Evolutionary conservation across 2,329 filamentous ascomycete species (phyloP), one percentile per base, ranked within the genome.

Genomic region (Nigrospora oryzae): DNA sequence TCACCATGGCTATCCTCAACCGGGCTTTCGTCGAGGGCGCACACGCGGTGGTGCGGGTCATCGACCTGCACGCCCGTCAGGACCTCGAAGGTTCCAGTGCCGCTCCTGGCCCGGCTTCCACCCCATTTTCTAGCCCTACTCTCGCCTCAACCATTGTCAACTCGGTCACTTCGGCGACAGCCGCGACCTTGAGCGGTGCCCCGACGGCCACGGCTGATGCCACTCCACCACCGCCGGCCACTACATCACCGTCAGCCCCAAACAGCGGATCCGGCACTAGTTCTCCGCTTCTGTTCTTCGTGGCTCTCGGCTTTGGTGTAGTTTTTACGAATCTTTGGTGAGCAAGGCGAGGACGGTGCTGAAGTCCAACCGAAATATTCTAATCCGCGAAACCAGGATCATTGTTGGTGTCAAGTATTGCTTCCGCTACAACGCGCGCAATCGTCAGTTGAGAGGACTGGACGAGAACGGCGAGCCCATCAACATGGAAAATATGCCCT

Each of bases 351-450:
- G 43, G 23, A 11, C 5, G 5, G 28, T 39, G 10, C 36, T 36
- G n/a, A 23, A 33, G 5, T 23, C 23, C 4, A 15, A 7, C 37
- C 17, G 13, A 38, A 19, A 37, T 39, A 38, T 12, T 42, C 32
- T 43, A 43, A n/a, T 28, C 14, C 23, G 10, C 23, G 23, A 28
- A 28, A 28, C 23, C 58, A 98, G 93, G 93, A 98, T 98, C 58
- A 98, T 98, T 56, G 93, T 98, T 49, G 93, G 93, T 55, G 93
- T 98, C 49, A 98, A 98, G 70, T 98, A 98, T 66, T 98, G 93
- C 69, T 98, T 98, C 68, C 80, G 93, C 56, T 97, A 98, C 66
- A 97, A 97, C 66, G 90, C 93, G 55, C 84, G 93, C 47, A 94
- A 94, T 61, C 84, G 93, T 42, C 82, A 84, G 49, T 70, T 89